Conservation (phyloP, 768 basidiomycete genomes). For the Suillus alpinus region DNA sequence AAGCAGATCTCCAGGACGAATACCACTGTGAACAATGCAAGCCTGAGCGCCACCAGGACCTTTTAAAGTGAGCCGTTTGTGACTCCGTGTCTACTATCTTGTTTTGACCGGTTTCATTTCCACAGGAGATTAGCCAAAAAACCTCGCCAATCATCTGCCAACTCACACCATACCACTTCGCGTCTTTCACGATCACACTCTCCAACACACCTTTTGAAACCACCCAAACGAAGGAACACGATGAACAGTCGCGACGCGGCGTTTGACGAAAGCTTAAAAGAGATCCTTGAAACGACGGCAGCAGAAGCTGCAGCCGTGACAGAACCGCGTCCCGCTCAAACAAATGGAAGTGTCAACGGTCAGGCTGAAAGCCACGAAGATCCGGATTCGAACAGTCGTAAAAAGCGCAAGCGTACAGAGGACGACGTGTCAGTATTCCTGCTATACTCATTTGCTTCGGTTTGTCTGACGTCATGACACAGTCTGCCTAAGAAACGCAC, state of each 20-base stretch:
- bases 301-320: constrained; percentile 61
- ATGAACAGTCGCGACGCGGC: constrained; percentile 97
- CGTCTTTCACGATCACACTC: constrained; percentile 78
- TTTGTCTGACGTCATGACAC: constrained; percentile 13
- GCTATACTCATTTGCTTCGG: background rate
- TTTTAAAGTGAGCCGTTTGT: constrained; percentile 64
- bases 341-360: constrained; percentile 40
- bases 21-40: constrained; percentile 95
- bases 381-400: constrained; percentile 44
- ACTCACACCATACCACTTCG: constrained; percentile 55
- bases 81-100: constrained; percentile 13
- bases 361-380: constrained; percentile 46
- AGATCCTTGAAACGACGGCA: constrained; percentile 71
- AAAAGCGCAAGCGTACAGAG: constrained; percentile 75
- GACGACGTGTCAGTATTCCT: constrained; percentile 60
- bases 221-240: constrained; percentile 88
- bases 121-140: constrained; percentile 61
- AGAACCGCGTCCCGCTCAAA: constrained; percentile 34
- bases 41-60: constrained; percentile 80
- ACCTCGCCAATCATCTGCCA: constrained; percentile 61
- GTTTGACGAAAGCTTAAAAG: constrained; percentile 85
- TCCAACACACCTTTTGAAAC: constrained; percentile 56
- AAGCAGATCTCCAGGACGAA: constrained; percentile 70
- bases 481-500: constrained; percentile 67
- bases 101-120: constrained; percentile 14